Evolutionary conservation across 148 eudicot genomes (phyloP).

Genomic region (Oxyria digyna): DNA sequence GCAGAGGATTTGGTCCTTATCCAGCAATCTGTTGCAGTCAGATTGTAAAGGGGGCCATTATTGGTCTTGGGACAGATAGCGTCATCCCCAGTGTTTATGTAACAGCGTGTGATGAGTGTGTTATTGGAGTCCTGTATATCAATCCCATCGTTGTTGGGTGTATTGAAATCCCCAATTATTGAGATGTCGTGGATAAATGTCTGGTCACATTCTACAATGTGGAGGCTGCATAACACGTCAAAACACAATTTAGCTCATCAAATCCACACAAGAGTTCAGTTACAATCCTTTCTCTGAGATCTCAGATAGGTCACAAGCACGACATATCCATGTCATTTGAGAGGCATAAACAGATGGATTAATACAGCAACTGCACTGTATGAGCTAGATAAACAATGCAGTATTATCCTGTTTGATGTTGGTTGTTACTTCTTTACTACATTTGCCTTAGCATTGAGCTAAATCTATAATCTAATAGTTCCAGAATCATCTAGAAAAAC

Average conservation of each 20-base stretch:
- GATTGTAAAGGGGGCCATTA: conserved; percentile 59
- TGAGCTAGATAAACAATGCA: not conserved
- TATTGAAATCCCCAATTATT: conserved; percentile 71
- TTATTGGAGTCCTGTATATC: conserved; percentile 91
- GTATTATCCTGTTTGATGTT: not conserved
- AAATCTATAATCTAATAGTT: not conserved
- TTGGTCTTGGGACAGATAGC: conserved; percentile 92
- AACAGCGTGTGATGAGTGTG: conserved; percentile 81
- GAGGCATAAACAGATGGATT: not conserved
- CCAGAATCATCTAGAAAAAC: not conserved
- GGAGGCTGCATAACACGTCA: conserved; percentile 50
- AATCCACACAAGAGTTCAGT: not conserved
- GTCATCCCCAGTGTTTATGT: conserved; percentile 89
- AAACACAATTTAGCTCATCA: conserved; percentile 1
- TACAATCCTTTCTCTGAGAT: not conserved
- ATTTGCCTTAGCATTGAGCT: not conserved
- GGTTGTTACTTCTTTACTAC: not conserved
- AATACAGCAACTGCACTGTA: not conserved
- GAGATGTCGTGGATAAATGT: conserved; percentile 53
- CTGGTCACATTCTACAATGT: conserved; percentile 64
- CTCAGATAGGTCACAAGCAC: not conserved
- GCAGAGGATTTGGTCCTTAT: conserved; percentile 92
- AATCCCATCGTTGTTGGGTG: conserved; percentile 93
- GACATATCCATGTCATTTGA: not conserved
- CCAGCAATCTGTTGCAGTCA: conserved; percentile 85